Evolutionary conservation across 768 basidiomycete species (phyloP).

Genomic region (Lentinula sp.): DNA sequence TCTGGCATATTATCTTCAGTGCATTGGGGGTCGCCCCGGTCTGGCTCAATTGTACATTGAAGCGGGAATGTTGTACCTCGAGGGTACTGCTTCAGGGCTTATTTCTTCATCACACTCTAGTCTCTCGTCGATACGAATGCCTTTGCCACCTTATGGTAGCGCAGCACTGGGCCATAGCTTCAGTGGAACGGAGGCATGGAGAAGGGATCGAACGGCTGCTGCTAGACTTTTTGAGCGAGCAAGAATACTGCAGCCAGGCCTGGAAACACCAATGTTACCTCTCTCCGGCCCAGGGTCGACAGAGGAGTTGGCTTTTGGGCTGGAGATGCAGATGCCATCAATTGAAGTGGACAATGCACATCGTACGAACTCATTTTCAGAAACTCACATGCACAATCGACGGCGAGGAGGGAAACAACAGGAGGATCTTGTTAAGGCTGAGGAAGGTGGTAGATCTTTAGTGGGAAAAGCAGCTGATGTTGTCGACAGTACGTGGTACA

Average conservation of each 20-base stretch:
- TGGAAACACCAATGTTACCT: slow-evolving; percentile 68
- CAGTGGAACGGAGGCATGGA: slow-evolving; percentile 67
- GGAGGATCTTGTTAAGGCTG: slow-evolving; percentile 29
- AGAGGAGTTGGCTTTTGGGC: slow-evolving; percentile 18
- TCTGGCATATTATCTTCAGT: slow-evolving; percentile 53
- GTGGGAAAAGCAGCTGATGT: slow-evolving; percentile 46
- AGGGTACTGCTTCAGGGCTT: slow-evolving; percentile 68
- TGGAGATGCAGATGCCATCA: slow-evolving; percentile 55
- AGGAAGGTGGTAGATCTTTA: slow-evolving; percentile 9
- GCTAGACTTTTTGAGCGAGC: slow-evolving; percentile 70
- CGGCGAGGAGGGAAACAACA: slow-evolving; percentile 56
- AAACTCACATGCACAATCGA: slow-evolving; percentile 33
- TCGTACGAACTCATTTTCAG: slow-evolving; percentile 20
- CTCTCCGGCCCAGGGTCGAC: slow-evolving; percentile 25
- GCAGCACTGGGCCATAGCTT: neutral
- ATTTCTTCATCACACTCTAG: slow-evolving; percentile 71
- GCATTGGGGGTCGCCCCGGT: slow-evolving; percentile 59
- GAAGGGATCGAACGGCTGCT: slow-evolving; percentile 65
- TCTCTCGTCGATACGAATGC: slow-evolving; percentile 71
- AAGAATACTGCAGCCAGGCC: slow-evolving; percentile 45
- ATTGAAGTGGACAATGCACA: slow-evolving; percentile 38
- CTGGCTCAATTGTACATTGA: slow-evolving; percentile 74
- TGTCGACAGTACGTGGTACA: slow-evolving; percentile 70
- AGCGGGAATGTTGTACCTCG: slow-evolving; percentile 75
- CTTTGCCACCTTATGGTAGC: slow-evolving; percentile 39